Percentiles rank a stretch among this genome's conserved stretches.
phyloP scores from a whole-genome alignment of 192 early-diverging fungal species.

The Coemansia sp. region DNA sequence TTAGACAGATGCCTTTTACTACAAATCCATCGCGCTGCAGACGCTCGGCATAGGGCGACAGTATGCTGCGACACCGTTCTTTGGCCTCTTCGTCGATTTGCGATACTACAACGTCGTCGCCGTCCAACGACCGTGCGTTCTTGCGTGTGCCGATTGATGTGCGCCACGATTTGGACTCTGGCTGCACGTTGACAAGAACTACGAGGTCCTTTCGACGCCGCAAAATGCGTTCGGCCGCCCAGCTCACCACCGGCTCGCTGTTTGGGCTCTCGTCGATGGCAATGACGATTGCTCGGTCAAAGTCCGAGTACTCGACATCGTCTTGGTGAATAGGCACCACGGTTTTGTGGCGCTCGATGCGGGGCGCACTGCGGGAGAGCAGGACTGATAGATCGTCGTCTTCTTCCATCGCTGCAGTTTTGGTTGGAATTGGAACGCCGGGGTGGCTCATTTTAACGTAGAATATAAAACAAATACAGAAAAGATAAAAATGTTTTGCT shows the following conservation, averaged over 20 bases:
- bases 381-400: constrained; percentile 51
- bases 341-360: constrained; percentile 51
- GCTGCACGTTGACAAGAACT: constrained; percentile 51
- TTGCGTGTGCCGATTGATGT: not conserved
- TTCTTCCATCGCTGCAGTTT: constrained; percentile 34
- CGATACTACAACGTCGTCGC: constrained; percentile 3
- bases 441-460: constrained; percentile 21
- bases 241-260: constrained; percentile 38
- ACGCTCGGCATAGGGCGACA: constrained; percentile 44
- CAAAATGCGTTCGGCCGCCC: constrained; percentile 49
- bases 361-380: constrained; percentile 50
- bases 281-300: constrained; percentile 50
- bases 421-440: constrained; percentile 36
- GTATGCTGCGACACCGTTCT: constrained; percentile 43
- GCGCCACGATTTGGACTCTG: constrained; percentile 45
- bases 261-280: constrained; percentile 51
- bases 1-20: constrained; percentile 51
- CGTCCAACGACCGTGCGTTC: constrained; percentile 7
- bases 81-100: constrained; percentile 49
- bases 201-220: constrained; percentile 52
- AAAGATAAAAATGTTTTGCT: not conserved
- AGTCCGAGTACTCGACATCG: constrained; percentile 53
- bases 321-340: constrained; percentile 53
- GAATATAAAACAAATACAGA: not conserved
- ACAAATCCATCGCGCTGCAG: constrained; percentile 52